phyloP scores from a whole-genome alignment of 441 rosid genomes.

The Capsella rubella region DNA sequence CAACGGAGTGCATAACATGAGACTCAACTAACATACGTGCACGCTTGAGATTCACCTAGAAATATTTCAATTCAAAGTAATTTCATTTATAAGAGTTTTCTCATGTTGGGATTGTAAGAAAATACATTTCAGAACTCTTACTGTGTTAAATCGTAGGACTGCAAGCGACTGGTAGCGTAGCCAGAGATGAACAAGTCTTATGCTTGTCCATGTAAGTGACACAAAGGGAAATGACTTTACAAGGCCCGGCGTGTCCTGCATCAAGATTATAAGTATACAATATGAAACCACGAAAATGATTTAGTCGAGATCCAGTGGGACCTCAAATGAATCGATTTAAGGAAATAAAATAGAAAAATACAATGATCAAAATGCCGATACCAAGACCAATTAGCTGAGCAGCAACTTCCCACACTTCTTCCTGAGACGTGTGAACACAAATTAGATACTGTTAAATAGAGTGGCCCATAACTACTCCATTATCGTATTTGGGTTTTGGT shows the following conservation, averaged over 20 bases:
- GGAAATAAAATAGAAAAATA: constrained; percentile 42
- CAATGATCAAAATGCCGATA: constrained; percentile 86
- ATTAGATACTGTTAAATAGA: constrained; percentile 25
- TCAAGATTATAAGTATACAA: constrained; percentile 33
- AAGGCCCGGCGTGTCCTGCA: constrained; percentile 93
- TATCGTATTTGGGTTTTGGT: constrained; percentile 21
- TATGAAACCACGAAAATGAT: constrained; percentile 16
- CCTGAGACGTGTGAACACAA: constrained; percentile 57
- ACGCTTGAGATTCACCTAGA: constrained; percentile 94
- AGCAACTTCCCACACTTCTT: constrained; percentile 99
- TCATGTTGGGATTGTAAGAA: constrained; percentile 22
- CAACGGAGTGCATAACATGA: constrained; percentile 61
- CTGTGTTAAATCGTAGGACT: constrained; percentile 74
- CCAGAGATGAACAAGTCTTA: constrained; percentile 89
- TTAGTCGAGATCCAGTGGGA: constrained; percentile 6
- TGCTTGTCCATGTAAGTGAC: constrained; percentile 76
- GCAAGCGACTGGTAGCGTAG: constrained; percentile 88
- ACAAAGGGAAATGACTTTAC: constrained; percentile 72
- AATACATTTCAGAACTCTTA: constrained; percentile 42
- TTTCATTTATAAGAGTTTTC: constrained; percentile 19
- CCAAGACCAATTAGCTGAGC: constrained; percentile 94
- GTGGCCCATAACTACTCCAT: constrained; percentile 15
- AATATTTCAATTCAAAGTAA: constrained; percentile 27
- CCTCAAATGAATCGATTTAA: constrained; percentile 1
- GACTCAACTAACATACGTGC: constrained; percentile 83